Conservation (phyloP, 108 stramenopile species). For the Chaetoceros muelleri region DNA sequence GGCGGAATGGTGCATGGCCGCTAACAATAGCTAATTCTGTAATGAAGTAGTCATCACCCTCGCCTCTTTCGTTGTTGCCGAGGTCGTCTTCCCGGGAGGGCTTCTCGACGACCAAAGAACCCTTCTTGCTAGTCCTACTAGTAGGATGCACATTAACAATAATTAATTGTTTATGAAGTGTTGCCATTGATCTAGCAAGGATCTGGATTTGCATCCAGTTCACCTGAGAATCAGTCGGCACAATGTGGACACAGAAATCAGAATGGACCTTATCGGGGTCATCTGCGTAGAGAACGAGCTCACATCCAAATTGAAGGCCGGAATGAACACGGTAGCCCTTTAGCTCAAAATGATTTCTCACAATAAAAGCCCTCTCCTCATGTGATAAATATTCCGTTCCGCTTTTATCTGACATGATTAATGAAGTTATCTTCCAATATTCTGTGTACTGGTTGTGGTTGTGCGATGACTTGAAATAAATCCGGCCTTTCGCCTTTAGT, state of each 20-base stretch:
- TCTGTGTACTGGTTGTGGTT: no score
- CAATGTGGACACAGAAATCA: constrained; percentile 80
- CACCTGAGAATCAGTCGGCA: constrained; percentile 36
- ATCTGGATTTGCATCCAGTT: constrained; percentile 78
- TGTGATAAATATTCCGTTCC: not conserved
- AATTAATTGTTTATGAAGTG: constrained; percentile 77
- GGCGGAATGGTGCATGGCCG: constrained; percentile 84
- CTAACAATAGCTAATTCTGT: constrained; percentile 75
- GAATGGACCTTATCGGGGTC: constrained; percentile 68
- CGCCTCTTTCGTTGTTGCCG: constrained; percentile 1
- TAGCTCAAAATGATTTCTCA: constrained; percentile 43
- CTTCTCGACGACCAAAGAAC: constrained; percentile 1
- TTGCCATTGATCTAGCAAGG: constrained; percentile 69
- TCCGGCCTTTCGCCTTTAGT: no score
- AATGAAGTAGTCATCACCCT: constrained; percentile 1
- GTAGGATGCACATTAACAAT: constrained; percentile 27
- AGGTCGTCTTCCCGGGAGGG: constrained; percentile 10
- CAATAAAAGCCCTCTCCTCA: constrained; percentile 37
- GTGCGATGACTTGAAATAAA: no score
- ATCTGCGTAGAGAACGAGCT: constrained; percentile 80
- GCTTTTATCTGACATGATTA: no score
- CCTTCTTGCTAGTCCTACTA: not conserved
- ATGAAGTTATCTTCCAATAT: no score
- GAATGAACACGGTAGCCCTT: constrained; percentile 85
- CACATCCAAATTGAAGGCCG: constrained; percentile 80